Evolutionary conservation across 2,329 filamentous ascomycete species (phyloP), one percentile per base, ranked within the genome.

Genomic region (Fusarium sp.): DNA sequence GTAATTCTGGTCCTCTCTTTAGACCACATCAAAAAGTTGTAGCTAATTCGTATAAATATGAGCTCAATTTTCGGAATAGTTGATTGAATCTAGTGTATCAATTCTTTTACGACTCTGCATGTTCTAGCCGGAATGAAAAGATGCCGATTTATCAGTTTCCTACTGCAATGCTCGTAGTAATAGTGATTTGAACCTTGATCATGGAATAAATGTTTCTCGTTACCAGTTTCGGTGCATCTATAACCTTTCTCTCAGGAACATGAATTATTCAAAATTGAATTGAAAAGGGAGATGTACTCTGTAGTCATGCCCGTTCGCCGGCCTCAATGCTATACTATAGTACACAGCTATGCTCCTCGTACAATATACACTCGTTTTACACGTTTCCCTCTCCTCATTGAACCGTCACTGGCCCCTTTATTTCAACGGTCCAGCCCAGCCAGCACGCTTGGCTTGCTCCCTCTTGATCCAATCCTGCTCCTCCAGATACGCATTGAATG

Each of bases 401-500:
- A 44, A 29, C 2, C 36, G 33, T 52, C 38, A 47, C 32, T 10
- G 15, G 21, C 32, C 42, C 14, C 17, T 70, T 53, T 43, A 51
- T 45, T 55, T 45, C 43, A 60, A 14, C 56, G 69, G 37, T 14
- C 60, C 57, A 17, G 72, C 70, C 67, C 72, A 76, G 3, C 75
- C 75, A 10, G 72, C 71, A 21, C 72, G 64, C 56, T 66, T 70
- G 5, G 73, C 68, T 60, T 76, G 61, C 53, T 77, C 73, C 60
- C 68, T 69, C 15, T 72, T 66, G 27, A 75, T 66, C 48, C 74
- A 68, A 15, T 72, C 70, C 67, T 74, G 72, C 61, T 80, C 76
- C 8, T 75, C 66, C 21, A 67, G 29, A 38, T 74, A 80, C 6
- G 54, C 63, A 58, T 84, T 76, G 3, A 82, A 70, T 1, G 80